Percentiles rank a stretch among this genome's conserved stretches.
phyloP scores from a whole-genome alignment of 768 basidiomycete species.

The Auricularia sp. region DNA sequence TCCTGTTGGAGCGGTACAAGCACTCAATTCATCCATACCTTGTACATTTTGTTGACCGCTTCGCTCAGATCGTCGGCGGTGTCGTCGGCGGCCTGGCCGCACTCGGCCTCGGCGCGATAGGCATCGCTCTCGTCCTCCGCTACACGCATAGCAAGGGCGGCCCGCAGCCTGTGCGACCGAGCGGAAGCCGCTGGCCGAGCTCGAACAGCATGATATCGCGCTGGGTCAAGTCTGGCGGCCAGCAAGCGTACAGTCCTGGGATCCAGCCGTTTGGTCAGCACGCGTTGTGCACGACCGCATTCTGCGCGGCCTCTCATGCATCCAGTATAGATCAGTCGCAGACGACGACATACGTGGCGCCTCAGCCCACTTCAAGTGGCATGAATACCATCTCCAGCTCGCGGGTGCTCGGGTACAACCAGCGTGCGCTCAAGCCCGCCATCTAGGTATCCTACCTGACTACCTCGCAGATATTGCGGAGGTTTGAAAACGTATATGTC shows the following conservation, averaged over 20 bases:
- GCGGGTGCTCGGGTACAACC: too few relatives aligned
- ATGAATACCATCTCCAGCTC: too few relatives aligned
- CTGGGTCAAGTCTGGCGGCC: background rate
- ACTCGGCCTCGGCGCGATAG: background rate
- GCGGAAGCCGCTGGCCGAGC: background rate
- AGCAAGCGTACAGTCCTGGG: background rate
- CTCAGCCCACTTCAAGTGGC: too few relatives aligned
- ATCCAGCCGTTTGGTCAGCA: too few relatives aligned
- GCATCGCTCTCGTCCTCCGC: background rate
- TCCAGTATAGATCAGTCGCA: too few relatives aligned
- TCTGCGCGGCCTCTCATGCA: too few relatives aligned
- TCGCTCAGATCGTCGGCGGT: background rate
- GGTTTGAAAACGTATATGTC: too few relatives aligned
- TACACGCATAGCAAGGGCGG: background rate
- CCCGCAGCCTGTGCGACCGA: background rate
- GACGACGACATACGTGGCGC: too few relatives aligned
- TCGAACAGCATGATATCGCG: background rate
- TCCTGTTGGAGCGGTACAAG: background rate
- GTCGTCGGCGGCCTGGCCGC: background rate
- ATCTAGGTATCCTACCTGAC: too few relatives aligned
- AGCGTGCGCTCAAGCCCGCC: too few relatives aligned
- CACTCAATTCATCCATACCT: background rate
- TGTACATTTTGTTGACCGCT: background rate
- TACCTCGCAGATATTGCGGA: too few relatives aligned
- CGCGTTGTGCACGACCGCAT: too few relatives aligned